A percentile compares a stretch with the other conserved stretches of the same genome.
phyloP scores from a whole-genome alignment of 306 rosid genomes.

The Sicyos baderoa region DNA sequence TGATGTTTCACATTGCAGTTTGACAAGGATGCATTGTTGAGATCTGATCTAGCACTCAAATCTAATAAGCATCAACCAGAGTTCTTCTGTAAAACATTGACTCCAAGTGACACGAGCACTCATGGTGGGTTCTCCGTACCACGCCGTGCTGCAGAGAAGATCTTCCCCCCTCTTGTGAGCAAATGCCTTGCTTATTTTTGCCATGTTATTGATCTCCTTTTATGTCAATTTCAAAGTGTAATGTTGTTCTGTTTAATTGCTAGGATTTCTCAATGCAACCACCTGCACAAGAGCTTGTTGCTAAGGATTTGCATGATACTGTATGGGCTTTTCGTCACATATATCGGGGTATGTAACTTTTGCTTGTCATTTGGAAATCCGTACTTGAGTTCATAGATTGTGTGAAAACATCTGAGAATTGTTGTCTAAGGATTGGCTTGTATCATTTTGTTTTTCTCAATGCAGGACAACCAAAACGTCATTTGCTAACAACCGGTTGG shows the following conservation, averaged over 20 bases:
- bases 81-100: slow-evolving; percentile 84
- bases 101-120: slow-evolving; percentile 94
- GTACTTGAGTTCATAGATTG: not conserved
- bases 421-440: slow-evolving; percentile 15
- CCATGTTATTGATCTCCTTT: not conserved
- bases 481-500: slow-evolving; percentile 96
- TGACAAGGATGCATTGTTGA: slow-evolving; percentile 73
- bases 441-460: not conserved
- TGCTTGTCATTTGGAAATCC: not conserved
- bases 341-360: slow-evolving; percentile 53
- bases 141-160: slow-evolving; percentile 95
- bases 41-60: slow-evolving; percentile 87
- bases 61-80: slow-evolving; percentile 69
- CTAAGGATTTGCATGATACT: slow-evolving; percentile 78
- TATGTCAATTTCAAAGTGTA: slow-evolving; percentile 15
- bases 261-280: slow-evolving; percentile 87
- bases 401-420: not conserved
- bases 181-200: not conserved
- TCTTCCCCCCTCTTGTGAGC: slow-evolving; percentile 81
- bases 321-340: slow-evolving; percentile 92
- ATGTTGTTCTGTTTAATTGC: slow-evolving; percentile 18
- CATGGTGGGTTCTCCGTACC: slow-evolving; percentile 99
- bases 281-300: slow-evolving; percentile 90
- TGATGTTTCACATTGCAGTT: slow-evolving; percentile 31
- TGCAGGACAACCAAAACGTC: slow-evolving; percentile 94